Percentiles rank a stretch among this genome's conserved stretches.
These are phyloP conservation scores for Astrothelium subdiscretum DNA, from an alignment of 495 filamentous ascomycete species.

Conservation along the genomic window DNA sequence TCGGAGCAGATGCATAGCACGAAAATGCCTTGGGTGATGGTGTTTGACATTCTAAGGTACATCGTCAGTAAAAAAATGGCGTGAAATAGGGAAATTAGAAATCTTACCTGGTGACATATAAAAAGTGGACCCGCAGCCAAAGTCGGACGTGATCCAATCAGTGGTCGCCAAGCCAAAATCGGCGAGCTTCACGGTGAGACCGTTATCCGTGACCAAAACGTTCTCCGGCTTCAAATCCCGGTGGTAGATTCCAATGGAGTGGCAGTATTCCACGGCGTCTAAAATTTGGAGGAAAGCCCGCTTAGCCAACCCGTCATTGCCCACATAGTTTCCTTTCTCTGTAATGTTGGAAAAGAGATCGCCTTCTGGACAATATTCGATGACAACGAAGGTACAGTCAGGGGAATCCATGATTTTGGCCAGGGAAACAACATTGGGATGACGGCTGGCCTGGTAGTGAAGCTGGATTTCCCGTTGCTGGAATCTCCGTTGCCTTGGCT, in stretches of 20 bases:
- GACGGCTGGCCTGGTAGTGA: constrained; percentile 76
- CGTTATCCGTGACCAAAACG: constrained; percentile 79
- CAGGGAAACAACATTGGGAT: constrained; percentile 89
- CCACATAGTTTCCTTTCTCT: constrained; percentile 81
- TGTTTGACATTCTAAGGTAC: constrained; percentile 79
- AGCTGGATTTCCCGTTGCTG: constrained; percentile 88
- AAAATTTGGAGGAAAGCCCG: constrained; percentile 87
- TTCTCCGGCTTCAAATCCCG: constrained; percentile 98
- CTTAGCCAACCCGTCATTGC: constrained; percentile 82
- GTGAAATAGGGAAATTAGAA: constrained; percentile 2
- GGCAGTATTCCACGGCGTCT: constrained; percentile 95
- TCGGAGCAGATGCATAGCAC: constrained; percentile 84
- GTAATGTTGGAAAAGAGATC: constrained; percentile 97
- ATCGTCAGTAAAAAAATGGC: background rate
- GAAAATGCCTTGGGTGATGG: constrained; percentile 61
- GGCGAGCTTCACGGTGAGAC: constrained; percentile 84
- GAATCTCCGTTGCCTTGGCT: constrained; percentile 76
- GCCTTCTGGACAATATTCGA: constrained; percentile 95
- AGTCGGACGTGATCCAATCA: constrained; percentile 76
- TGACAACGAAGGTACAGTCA: constrained; percentile 92
- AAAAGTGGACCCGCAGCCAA: constrained; percentile 96
- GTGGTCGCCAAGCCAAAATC: constrained; percentile 93
- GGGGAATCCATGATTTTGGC: constrained; percentile 84
- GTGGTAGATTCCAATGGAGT: constrained; percentile 89
- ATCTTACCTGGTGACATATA: constrained; percentile 97